A percentile compares a stretch with the other conserved stretches of the same genome.
Evolutionary conservation across 345 rosid genomes (phyloP).

Genomic region (Trapa incisa): DNA sequence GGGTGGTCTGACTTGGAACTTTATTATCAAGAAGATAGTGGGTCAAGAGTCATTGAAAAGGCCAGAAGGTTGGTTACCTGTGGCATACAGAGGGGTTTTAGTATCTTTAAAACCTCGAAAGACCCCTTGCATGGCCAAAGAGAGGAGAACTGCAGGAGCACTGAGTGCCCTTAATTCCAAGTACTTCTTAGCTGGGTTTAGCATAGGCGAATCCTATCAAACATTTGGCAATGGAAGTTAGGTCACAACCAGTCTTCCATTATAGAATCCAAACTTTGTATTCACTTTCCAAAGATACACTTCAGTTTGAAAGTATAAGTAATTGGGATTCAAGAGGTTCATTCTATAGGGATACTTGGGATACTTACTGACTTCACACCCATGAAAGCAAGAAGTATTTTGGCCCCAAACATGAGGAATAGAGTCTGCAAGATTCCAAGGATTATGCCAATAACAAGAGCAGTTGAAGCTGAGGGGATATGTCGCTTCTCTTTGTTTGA

Average conservation of each 20-base stretch:
- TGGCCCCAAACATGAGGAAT: slow-evolving; percentile 56
- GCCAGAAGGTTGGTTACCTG: slow-evolving; percentile 24
- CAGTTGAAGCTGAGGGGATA: slow-evolving; percentile 89
- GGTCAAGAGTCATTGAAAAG: too few relatives aligned
- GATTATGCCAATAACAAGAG: slow-evolving; percentile 50
- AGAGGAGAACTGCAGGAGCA: slow-evolving; percentile 84
- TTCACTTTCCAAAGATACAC: too few relatives aligned
- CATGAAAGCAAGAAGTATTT: slow-evolving; percentile 59
- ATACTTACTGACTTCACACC: slow-evolving; percentile 70
- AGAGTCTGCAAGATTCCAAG: slow-evolving; percentile 73
- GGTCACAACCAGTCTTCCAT: background rate
- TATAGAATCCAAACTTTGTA: too few relatives aligned
- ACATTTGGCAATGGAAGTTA: background rate
- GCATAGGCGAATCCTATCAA: slow-evolving; percentile 58
- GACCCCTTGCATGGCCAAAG: slow-evolving; percentile 92
- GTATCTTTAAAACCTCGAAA: slow-evolving; percentile 94
- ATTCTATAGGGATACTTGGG: background rate
- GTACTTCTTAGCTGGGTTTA: slow-evolving; percentile 62
- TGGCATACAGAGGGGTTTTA: slow-evolving; percentile 80
- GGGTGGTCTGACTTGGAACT: background rate
- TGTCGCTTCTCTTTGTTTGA: slow-evolving; percentile 26
- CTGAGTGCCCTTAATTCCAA: slow-evolving; percentile 65
- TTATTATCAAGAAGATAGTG: background rate
- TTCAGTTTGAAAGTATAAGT: too few relatives aligned
- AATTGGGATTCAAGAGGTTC: background rate